phyloP scores from a whole-genome alignment of 345 rosid genomes.

The Arabidopsis thaliana region DNA sequence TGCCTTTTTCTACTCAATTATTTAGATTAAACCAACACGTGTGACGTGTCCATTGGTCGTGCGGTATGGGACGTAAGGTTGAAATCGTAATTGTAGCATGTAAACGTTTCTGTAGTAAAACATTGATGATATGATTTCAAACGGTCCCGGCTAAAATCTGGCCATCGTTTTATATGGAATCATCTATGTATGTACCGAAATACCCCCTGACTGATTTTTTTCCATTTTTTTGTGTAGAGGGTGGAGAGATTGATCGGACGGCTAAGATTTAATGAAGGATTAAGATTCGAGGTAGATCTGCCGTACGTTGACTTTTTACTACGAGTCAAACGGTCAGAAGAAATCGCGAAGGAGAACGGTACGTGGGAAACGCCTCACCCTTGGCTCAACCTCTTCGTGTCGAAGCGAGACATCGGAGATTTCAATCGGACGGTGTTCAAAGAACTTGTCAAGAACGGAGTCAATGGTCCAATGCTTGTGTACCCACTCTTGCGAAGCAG shows the following conservation, averaged over 20 bases:
- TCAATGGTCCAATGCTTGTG: conserved; percentile 89
- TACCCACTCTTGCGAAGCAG: conserved; percentile 87
- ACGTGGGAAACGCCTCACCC: conserved; percentile 95
- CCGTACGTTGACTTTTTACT: conserved; percentile 71
- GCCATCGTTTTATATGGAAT: conserved; percentile 54
- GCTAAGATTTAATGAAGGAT: conserved; percentile 54
- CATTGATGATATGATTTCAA: conserved; percentile 48
- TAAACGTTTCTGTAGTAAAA: conserved; percentile 14
- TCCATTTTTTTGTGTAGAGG: conserved; percentile 37
- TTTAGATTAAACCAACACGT: conserved; percentile 38
- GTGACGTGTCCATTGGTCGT: conserved; percentile 31
- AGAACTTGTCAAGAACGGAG: conserved; percentile 63
- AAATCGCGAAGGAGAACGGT: conserved; percentile 62
- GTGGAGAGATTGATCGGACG: conserved; percentile 58
- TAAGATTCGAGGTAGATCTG: conserved; percentile 67
- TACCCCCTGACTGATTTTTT: conserved; percentile 44
- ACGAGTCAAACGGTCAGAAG: conserved; percentile 73
- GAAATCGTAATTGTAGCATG: conserved; percentile 26
- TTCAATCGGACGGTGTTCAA: conserved; percentile 81
- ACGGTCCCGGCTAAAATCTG: conserved; percentile 65
- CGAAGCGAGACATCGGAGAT: conserved; percentile 57
- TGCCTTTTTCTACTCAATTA: conserved; percentile 39
- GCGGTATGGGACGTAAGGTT: conserved; percentile 41
- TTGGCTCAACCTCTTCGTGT: conserved; percentile 86
- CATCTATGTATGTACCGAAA: conserved; percentile 25